Base-by-base conservation (phyloP, 1,139 yeast genomes). In the Lodderomyces metapsilosis region DNA sequence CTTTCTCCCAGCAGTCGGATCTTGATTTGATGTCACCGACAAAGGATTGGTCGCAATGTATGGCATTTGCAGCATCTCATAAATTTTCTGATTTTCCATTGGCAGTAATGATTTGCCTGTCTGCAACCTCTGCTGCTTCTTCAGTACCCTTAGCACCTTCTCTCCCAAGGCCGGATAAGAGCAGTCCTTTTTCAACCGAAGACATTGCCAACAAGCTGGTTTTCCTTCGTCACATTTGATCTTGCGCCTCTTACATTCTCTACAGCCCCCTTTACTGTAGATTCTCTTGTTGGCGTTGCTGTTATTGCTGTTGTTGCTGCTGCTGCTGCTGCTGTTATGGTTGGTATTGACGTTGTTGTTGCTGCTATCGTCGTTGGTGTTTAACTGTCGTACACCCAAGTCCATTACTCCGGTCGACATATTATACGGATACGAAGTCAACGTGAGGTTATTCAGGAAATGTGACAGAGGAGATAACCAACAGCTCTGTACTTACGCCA, bases 221-320 rank as follows among this genome's bases (percentile, higher is more conserved):
- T 78, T 77, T 1, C 66, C 67, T 52, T 81, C 88, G 53, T 80
- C 85, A 54, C 87, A 81, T 55, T 67, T 68, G 40, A 68, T 66
- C 43, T 68, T 68, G 13, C 74, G 54, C 40, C 74, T 53, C 43
- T 68, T 68, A 44, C 74, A 68, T 47, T 68, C 74, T 37, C 65
- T 52, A 47, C 74, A 68, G 1, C 74, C 74, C 17, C 58, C 59
- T 41, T 65, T 68, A 47, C 68, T 62, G 46, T 68, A 68, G 22
- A 58, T 42, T 28, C 54, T 32, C 27, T 51, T 51, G 15, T 40
- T 38, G 15, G 11, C n/a, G 30, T 25, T n/a, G 30, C 9, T 25
- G 30, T 25, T 17, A 39, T 42, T 17, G 44, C 18, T 3, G n/a
- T 17, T 17, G 36, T 35, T 13, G 32, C 10, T 20, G 22, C 7